A percentile compares a stretch with the other conserved stretches of the same genome.
Conservation (phyloP, 1,139 yeast genomes). For the Hanseniaspora gamundiae region DNA sequence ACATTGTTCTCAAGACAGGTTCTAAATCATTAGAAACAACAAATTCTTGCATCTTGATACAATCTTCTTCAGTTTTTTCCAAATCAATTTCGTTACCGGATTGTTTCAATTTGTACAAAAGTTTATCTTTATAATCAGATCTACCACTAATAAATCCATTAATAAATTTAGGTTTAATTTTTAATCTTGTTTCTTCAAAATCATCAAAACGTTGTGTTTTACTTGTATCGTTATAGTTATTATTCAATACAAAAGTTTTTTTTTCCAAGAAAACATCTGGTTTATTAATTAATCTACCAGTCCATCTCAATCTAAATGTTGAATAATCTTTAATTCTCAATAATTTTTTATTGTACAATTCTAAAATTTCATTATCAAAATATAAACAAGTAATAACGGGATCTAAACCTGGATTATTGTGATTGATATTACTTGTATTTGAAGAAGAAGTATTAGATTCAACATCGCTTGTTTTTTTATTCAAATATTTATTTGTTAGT, state of each 20-base stretch:
- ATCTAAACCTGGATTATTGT: constrained; percentile 31
- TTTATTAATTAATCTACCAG: constrained; percentile 65
- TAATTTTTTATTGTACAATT: constrained; percentile 74
- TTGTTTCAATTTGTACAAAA: constrained; percentile 41
- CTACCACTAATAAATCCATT: constrained; percentile 45
- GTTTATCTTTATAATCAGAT: constrained; percentile 34
- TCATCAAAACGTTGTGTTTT: constrained; percentile 9
- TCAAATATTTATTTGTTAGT: background rate
- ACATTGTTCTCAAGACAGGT: constrained; percentile 78
- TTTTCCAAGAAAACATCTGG: constrained; percentile 75
- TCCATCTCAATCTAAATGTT: constrained; percentile 81
- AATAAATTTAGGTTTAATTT: constrained; percentile 69
- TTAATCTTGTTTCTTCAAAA: constrained; percentile 35
- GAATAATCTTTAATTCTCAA: constrained; percentile 59
- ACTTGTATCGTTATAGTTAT: constrained; percentile 29
- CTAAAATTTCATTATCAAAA: constrained; percentile 76
- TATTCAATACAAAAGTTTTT: constrained; percentile 51
- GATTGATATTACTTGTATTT: background rate
- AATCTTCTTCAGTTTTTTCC: constrained; percentile 40
- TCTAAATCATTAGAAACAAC: constrained; percentile 56
- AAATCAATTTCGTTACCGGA: constrained; percentile 41
- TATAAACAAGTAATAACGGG: constrained; percentile 80
- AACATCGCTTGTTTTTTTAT: background rate
- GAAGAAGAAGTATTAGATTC: background rate
- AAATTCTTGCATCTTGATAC: constrained; percentile 49